Conservation (phyloP, 352 stramenopile species). For the Achlya hypogyna region DNA sequence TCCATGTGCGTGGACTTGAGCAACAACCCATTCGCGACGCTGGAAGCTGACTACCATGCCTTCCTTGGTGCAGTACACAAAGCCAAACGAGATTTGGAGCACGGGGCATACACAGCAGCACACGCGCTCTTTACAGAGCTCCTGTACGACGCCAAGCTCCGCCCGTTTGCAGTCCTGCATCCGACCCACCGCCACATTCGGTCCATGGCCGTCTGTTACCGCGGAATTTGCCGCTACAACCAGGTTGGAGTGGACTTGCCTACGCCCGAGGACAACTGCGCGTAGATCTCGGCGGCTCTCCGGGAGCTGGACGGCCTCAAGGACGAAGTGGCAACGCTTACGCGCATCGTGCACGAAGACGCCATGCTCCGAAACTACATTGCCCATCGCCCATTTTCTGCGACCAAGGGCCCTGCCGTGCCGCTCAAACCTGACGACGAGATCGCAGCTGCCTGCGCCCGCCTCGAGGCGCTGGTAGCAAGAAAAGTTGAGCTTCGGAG, state of each 20-base stretch:
- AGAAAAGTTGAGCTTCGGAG: neutral
- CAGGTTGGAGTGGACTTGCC: conserved; percentile 1
- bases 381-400: neutral
- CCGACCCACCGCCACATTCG: neutral
- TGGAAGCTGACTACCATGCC: neutral
- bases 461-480: neutral
- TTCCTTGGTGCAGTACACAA: neutral
- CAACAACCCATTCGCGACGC: conserved; percentile 48
- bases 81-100: conserved; percentile 2
- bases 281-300: conserved; percentile 6
- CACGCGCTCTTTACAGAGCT: neutral
- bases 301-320: neutral
- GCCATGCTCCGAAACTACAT: neutral
- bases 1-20: conserved; percentile 44
- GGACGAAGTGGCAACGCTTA: neutral
- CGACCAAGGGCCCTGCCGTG: neutral
- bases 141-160: neutral
- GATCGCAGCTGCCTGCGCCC: neutral
- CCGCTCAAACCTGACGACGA: neutral
- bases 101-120: neutral
- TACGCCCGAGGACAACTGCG: neutral
- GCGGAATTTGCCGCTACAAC: conserved; percentile 18
- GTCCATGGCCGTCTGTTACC: neutral
- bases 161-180: neutral
- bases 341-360: conserved; percentile 4